Base-by-base conservation (phyloP, 164 flowering plant genomes). In the Annona squamosa region DNA sequence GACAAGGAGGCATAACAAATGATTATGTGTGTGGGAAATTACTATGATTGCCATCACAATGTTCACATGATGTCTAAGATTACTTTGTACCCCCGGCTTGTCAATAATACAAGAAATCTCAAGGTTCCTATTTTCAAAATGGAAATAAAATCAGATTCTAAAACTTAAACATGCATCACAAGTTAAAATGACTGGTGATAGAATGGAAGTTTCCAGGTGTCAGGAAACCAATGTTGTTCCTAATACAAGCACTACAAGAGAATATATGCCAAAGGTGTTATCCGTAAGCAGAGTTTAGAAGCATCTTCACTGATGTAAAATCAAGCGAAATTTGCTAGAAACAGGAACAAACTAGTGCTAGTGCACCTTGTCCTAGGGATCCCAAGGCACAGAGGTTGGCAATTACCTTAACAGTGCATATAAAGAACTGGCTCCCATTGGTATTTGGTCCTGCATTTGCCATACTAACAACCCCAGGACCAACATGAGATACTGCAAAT, bases 401-500 rank as follows among this genome's bases (percentile, higher is more conserved):
- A 4, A n/a, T 64, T 86, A 93, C 99, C 97, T 89, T 93, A 69
- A 90, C 95, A 76, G 98, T 95, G 89, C 99, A 93, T 62, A 93
- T 95, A 78, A 95, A 95, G 73, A 95, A 95, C 73, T 95, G 98
- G 78, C 99, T 93, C n/a, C 99, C 98, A 76, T 95, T 95, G 77
- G 99, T 95, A 82, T 95, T 93, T 76, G 99, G 98, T 59, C 84
- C 84, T 6, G 84, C 84, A 77, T 81, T 81, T 61, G 84, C 84
- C 84, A 81, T 81, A 64, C 84, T 81, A 59, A 81, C 46, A 62
- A 79, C 72, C 59, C 84, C 84, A 48, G 84, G 84, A 43, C 84
- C 84, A 9, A 52, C 52, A 67, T 81, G 84, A 66, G 70, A 3
- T 72, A 81, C 84, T 81, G 81, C 72, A 65, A 68, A 69, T 26